A percentile compares a stretch with the other conserved stretches of the same genome.
phyloP scores from a whole-genome alignment of 148 eudicot species.

The Euryodendron excelsum region DNA sequence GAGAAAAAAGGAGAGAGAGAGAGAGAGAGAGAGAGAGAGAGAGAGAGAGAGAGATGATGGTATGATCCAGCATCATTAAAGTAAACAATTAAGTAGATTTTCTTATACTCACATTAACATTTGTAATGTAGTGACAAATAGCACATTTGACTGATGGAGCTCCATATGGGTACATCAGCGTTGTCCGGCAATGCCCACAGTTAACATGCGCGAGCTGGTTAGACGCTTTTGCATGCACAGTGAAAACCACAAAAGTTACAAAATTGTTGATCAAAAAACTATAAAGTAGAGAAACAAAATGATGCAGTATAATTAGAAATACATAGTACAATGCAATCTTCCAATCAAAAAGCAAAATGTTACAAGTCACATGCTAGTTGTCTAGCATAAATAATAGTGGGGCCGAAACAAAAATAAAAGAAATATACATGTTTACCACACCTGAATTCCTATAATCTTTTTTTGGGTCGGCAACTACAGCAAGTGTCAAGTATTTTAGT shows the following conservation, averaged over 20 bases:
- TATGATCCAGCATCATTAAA: neutral
- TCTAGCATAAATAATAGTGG: neutral
- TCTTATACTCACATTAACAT: slow-evolving; percentile 59
- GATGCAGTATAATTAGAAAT: neutral
- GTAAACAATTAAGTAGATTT: neutral
- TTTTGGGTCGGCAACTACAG: neutral
- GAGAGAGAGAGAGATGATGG: neutral
- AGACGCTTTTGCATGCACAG: slow-evolving; percentile 34
- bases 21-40: too few relatives aligned
- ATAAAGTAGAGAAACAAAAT: neutral
- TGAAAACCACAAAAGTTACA: slow-evolving; percentile 9
- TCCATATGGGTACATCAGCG: slow-evolving; percentile 85
- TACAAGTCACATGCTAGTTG: neutral
- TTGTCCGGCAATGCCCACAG: slow-evolving; percentile 76
- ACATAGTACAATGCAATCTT: neutral
- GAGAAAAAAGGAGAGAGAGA: too few relatives aligned
- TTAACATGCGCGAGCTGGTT: slow-evolving; percentile 70
- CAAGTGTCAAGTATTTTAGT: neutral
- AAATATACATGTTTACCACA: neutral
- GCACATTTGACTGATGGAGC: slow-evolving; percentile 95
- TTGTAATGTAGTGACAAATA: slow-evolving; percentile 75
- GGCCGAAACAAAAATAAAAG: neutral
- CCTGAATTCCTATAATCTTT: neutral
- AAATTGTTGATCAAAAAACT: neutral
- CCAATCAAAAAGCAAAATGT: neutral